These are phyloP conservation scores for Tuber magnatum DNA, from an alignment of 495 filamentous ascomycete genomes.

Conservation along the genomic window DNA sequence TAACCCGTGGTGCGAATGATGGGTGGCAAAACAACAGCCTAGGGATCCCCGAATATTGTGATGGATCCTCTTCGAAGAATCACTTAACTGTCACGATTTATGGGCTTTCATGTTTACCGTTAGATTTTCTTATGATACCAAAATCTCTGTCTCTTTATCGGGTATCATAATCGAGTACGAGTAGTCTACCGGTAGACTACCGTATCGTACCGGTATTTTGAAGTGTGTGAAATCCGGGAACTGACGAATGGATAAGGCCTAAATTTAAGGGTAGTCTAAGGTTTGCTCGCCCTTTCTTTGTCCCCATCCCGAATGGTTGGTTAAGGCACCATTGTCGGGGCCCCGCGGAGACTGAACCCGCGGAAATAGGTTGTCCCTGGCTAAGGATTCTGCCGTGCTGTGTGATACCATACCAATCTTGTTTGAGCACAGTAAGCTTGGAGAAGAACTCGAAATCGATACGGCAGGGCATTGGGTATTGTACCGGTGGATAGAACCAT, in stretches of 20 bases:
- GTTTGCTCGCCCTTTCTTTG: background rate
- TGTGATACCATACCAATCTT: no score
- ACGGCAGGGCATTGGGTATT: background rate
- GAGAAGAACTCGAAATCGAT: background rate
- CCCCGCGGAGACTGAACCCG: background rate
- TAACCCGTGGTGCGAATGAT: no score
- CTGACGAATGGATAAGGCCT: background rate
- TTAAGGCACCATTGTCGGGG: background rate
- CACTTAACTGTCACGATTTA: background rate
- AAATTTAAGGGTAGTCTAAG: background rate
- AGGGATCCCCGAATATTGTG: background rate
- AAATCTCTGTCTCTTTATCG: no score
- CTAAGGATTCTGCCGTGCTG: background rate
- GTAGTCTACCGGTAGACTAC: no score
- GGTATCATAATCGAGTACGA: no score
- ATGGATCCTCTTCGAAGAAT: background rate
- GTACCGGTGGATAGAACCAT: background rate
- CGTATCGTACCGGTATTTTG: no score
- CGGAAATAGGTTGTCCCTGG: background rate
- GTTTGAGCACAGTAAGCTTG: background rate
- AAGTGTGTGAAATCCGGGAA: background rate
- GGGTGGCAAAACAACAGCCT: no score
- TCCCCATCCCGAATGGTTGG: background rate
- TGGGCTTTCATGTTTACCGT: background rate
- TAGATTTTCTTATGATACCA: background rate